These are phyloP conservation scores for Agaricus bisporus DNA, from an alignment of 768 basidiomycete genomes.

Conservation along the genomic window DNA sequence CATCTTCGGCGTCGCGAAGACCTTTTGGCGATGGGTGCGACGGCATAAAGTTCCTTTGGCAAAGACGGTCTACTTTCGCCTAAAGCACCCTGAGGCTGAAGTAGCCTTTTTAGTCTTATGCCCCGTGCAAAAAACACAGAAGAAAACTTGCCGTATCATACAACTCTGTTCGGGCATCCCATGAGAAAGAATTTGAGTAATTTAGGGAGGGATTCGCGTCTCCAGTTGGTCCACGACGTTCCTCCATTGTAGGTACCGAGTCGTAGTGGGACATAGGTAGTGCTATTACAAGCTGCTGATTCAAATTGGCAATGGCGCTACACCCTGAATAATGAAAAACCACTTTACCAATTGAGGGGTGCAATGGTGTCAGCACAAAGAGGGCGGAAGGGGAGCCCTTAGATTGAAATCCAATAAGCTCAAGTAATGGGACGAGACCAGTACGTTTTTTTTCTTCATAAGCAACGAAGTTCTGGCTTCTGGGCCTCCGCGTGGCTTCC, in stretches of 20 bases:
- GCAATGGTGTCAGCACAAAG: background rate
- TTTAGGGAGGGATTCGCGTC: background rate
- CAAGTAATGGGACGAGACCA: too few species aligned
- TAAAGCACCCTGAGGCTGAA: background rate
- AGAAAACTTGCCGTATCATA: background rate
- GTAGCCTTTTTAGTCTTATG: too few species aligned
- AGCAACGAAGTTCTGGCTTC: too few species aligned
- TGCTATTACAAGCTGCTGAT: conserved; percentile 6
- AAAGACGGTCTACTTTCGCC: background rate
- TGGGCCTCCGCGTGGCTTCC: background rate
- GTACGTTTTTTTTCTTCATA: too few species aligned
- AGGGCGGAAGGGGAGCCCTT: too few species aligned
- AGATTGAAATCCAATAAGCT: too few species aligned
- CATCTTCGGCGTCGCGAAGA: background rate
- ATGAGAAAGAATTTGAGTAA: background rate
- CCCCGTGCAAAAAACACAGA: too few species aligned
- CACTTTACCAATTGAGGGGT: background rate
- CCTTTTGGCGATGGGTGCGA: background rate
- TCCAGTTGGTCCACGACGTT: conserved; percentile 6
- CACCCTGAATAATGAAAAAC: background rate
- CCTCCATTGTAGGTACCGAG: conserved; percentile 13
- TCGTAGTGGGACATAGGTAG: conserved; percentile 17
- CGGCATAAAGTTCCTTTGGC: background rate
- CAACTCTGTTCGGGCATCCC: conserved; percentile 6
- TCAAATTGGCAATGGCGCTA: conserved; percentile 2